Evolutionary conservation across 306 rosid species (phyloP).

Genomic region (Cyamopsis tetragonoloba): DNA sequence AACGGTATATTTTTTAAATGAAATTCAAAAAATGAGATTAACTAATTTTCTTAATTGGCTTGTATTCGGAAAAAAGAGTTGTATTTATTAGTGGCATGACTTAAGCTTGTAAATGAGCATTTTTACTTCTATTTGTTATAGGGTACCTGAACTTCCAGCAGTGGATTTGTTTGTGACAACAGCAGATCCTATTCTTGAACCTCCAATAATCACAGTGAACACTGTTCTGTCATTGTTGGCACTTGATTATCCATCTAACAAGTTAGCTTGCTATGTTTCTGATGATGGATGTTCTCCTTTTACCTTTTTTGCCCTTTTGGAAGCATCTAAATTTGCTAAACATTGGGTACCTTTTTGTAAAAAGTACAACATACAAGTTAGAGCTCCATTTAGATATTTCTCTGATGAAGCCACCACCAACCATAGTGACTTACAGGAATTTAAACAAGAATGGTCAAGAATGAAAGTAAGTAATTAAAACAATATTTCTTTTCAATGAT

Average conservation of each 20-base stretch:
- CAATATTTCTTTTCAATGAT: background rate
- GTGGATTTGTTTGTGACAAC: constrained; percentile 79
- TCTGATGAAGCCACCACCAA: background rate
- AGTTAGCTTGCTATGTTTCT: constrained; percentile 74
- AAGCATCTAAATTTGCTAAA: constrained; percentile 56
- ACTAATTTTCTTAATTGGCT: no score
- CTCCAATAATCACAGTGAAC: constrained; percentile 62
- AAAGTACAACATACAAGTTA: constrained; percentile 41
- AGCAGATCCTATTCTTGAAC: constrained; percentile 60
- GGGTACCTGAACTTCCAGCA: constrained; percentile 50
- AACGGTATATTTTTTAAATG: constrained; percentile 24
- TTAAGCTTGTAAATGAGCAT: background rate
- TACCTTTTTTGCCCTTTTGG: constrained; percentile 43
- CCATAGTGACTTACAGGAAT: background rate
- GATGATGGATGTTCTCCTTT: constrained; percentile 68
- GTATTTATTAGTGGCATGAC: no score
- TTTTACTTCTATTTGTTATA: background rate
- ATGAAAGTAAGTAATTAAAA: constrained; percentile 59
- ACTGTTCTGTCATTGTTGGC: constrained; percentile 68
- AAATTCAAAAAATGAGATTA: no score
- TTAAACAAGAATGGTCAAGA: constrained; percentile 31
- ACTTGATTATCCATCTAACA: constrained; percentile 64
- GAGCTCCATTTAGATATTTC: constrained; percentile 73
- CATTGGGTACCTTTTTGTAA: constrained; percentile 70
- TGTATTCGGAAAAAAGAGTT: no score